Base-by-base conservation (phyloP, 2,329 filamentous ascomycete genomes). In the Aspergillus pseudoviridinutans region DNA sequence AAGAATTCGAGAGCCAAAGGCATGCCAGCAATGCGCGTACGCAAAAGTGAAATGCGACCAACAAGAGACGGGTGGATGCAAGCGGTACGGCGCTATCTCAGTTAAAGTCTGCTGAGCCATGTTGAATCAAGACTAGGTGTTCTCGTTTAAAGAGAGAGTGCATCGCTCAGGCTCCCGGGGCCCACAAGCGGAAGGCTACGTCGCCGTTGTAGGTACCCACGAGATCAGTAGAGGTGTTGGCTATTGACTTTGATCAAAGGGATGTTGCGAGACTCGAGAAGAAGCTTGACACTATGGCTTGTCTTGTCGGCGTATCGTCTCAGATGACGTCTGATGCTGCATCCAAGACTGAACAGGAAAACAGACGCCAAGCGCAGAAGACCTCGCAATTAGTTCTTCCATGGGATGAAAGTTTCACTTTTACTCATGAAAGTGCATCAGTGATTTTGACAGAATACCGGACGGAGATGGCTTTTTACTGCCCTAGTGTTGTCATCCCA, bases 201-300 rank as follows among this genome's bases (percentile, higher is more conserved):
- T 22, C 10, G 9, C 25, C 47, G 10, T 27, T 50, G 53, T 56
- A 55, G 17, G 46, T 47, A 38, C 8, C 51, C 32, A 38, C 2
- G 14, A 17, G 32, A 38, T 35, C 14, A 4, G 29, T 4, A 14
- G 32, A 6, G 6, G 2, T 2, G 14, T 7, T 56, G 25, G 58
- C 50, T 24, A 1, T 49, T 8, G 27, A n/a, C 17, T 3, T 7
- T 42, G 25, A 6, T 5, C 44, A 10, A 35, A 68, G 66, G 44
- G 64, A 70, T 50, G 62, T 71, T 9, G 54, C 60, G 7, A 57
- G 61, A 17, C 47, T 71, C 2, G 66, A 71, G 49, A 60, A 60
- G 10, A 70, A 71, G 49, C 53, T 70, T 14, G 67, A 71, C 27
- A 63, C 61, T 5, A 67, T 71, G 54, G 63, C 65, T 12, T 62